These are phyloP conservation scores for Stachybotrys chlorohalonatus DNA, from an alignment of 2,329 filamentous ascomycete genomes.

Conservation along the genomic window DNA sequence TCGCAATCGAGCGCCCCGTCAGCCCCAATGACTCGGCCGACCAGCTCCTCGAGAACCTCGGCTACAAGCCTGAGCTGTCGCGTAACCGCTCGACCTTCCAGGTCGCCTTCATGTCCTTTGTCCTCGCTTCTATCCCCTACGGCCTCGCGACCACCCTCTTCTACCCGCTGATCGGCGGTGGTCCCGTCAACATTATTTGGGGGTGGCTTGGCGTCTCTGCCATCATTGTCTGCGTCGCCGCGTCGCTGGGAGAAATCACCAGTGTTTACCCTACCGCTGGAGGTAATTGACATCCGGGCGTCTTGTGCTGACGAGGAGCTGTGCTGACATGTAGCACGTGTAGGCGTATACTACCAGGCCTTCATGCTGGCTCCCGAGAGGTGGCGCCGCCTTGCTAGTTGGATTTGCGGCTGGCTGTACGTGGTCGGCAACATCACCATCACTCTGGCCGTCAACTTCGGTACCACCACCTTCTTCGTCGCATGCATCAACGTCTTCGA, in stretches of 20 bases:
- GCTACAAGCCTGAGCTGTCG: constrained; percentile 56
- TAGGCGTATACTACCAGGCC: constrained; percentile 64
- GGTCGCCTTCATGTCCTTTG: constrained; percentile 69
- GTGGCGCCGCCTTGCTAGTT: constrained; percentile 56
- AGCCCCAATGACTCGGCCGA: constrained; percentile 40
- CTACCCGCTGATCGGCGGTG: constrained; percentile 58
- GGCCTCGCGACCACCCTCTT: constrained; percentile 61
- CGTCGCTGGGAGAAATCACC: constrained; percentile 65
- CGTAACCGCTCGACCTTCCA: constrained; percentile 59
- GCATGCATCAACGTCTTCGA: constrained; percentile 48
- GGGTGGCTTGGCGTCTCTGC: constrained; percentile 60
- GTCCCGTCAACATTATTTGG: constrained; percentile 63
- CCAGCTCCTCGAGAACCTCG: constrained; percentile 52
- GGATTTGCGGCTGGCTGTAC: constrained; percentile 69
- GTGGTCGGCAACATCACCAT: constrained; percentile 76
- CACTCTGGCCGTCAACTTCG: constrained; percentile 75
- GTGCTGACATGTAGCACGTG: background rate
- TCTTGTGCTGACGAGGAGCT: background rate
- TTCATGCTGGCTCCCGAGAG: constrained; percentile 59
- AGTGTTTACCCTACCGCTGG: constrained; percentile 69
- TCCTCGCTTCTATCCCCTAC: constrained; percentile 66
- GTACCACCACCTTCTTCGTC: constrained; percentile 57
- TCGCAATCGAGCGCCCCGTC: constrained; percentile 12
- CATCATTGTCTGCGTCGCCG: constrained; percentile 63
- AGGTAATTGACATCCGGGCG: constrained; percentile 26